Percentiles rank a stretch among this genome's conserved stretches.
Evolutionary conservation across 331 rosid genomes (phyloP).

Genomic region (Acacia pycnantha): DNA sequence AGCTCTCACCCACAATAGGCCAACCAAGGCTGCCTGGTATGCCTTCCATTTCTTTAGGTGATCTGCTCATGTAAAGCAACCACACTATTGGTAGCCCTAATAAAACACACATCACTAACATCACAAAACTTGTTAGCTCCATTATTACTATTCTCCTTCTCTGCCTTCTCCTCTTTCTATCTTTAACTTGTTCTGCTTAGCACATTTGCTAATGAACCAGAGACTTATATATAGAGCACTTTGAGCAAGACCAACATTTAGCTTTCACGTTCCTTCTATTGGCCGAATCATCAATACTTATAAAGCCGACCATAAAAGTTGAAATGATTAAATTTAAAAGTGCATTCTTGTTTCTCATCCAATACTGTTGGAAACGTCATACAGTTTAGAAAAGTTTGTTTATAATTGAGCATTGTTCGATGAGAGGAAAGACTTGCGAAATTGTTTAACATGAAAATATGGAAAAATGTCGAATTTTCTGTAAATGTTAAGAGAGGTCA

Average conservation of each 20-base stretch:
- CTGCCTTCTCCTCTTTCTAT: conserved; percentile 4
- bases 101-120: conserved; percentile 32
- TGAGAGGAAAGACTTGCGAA: no score
- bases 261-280: neutral
- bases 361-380: neutral
- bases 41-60: conserved; percentile 65
- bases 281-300: neutral
- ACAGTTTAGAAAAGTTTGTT: neutral
- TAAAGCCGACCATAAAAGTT: neutral
- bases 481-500: neutral
- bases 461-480: neutral
- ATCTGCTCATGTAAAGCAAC: conserved; percentile 42
- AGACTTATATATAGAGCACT: neutral
- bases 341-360: neutral
- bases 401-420: no score
- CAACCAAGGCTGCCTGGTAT: conserved; percentile 87
- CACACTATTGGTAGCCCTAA: conserved; percentile 37
- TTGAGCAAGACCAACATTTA: neutral
- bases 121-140: conserved; percentile 41
- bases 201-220: conserved; percentile 4
- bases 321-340: neutral
- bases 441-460: no score
- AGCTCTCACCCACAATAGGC: conserved; percentile 85
- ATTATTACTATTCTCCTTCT: conserved; percentile 33
- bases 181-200: neutral